A percentile compares a stretch with the other conserved stretches of the same genome.
These are phyloP conservation scores for Craspedostauros australis DNA, from an alignment of 108 stramenopile species.

Conservation along the genomic window DNA sequence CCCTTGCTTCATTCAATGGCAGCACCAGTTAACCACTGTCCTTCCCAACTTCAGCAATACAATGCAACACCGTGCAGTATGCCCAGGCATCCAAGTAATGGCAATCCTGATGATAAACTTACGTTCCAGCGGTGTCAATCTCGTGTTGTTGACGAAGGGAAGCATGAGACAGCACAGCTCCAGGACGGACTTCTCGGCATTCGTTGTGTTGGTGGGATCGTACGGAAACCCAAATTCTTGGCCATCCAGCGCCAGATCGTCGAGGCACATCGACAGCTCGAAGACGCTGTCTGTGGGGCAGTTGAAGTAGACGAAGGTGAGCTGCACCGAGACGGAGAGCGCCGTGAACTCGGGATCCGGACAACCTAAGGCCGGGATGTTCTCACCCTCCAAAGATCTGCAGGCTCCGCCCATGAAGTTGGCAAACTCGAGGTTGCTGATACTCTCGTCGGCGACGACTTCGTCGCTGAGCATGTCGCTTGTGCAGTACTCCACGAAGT, in stretches of 20 bases:
- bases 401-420: conserved; percentile 4
- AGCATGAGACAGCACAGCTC: conserved; percentile 6
- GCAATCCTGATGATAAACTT: too few relatives aligned
- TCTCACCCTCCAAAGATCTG: not conserved
- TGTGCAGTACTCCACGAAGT: conserved; percentile 11
- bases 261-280: not conserved
- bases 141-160: not conserved
- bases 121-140: too few relatives aligned
- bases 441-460: not conserved
- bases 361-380: conserved; percentile 5
- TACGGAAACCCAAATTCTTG: not conserved
- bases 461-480: not conserved
- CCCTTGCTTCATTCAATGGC: too few relatives aligned
- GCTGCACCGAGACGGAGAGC: not conserved
- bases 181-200: too few relatives aligned
- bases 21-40: too few relatives aligned
- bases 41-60: too few relatives aligned
- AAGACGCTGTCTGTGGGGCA: not conserved
- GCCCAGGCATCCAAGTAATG: too few relatives aligned
- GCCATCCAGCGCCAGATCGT: not conserved
- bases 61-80: too few relatives aligned
- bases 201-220: not conserved
- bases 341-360: conserved; percentile 1
- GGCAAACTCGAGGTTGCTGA: conserved; percentile 2
- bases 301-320: conserved; percentile 1